Percentiles rank a stretch among this genome's conserved stretches.
Evolutionary conservation across 345 rosid species (phyloP).

Genomic region (Atalantia buxifolia): DNA sequence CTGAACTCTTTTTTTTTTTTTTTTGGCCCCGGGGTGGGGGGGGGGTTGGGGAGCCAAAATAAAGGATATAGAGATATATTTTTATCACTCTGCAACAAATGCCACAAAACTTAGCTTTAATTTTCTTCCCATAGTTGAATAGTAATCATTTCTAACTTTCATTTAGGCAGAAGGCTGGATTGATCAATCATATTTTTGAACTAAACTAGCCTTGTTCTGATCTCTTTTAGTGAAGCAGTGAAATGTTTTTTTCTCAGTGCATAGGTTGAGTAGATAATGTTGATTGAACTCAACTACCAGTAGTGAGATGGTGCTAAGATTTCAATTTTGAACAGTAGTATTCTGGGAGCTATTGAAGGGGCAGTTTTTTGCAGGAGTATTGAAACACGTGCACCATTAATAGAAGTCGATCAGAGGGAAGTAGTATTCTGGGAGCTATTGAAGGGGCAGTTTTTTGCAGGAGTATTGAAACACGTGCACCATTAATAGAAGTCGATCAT

Average conservation of each 20-base stretch:
- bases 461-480: not conserved
- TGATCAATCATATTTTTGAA: constrained; percentile 2
- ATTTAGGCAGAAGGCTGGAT: not conserved
- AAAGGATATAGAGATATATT: not conserved
- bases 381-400: not conserved
- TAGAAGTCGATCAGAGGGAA: not conserved
- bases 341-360: not conserved
- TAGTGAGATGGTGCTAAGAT: not conserved
- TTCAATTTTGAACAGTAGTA: not conserved
- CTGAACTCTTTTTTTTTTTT: constrained; percentile 10
- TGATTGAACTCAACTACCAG: not conserved
- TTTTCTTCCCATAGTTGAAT: not conserved
- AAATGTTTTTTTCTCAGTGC: not conserved
- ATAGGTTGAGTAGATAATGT: not conserved
- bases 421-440: not conserved
- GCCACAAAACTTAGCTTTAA: constrained; percentile 9
- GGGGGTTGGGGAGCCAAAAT: not conserved
- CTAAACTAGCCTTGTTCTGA: not conserved
- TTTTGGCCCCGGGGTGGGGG: not conserved
- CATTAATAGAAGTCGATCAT: not conserved
- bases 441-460: not conserved
- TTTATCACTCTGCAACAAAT: constrained; percentile 1
- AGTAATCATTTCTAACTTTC: not conserved
- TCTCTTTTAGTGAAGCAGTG: not conserved
- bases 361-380: not conserved